Conservation (phyloP, 768 basidiomycete genomes). For the Suillus americanus region DNA sequence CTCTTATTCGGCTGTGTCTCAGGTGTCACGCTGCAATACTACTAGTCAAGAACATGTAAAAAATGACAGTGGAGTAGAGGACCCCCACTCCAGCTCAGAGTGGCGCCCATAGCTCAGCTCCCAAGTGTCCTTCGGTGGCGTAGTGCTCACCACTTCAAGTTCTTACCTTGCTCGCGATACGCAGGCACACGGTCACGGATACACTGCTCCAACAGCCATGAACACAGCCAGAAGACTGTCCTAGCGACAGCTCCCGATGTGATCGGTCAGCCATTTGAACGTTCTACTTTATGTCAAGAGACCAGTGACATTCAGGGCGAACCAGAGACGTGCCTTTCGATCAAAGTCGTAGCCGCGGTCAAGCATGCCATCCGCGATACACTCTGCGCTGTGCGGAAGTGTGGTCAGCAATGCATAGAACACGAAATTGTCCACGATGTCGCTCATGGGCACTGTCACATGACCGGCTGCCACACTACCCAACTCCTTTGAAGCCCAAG, state of each 20-base stretch:
- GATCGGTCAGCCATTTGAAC: conserved; percentile 47
- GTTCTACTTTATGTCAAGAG: conserved; percentile 31
- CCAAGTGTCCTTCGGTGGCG: too few species aligned
- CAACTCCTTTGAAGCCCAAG: background rate
- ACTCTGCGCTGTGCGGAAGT: conserved; percentile 43
- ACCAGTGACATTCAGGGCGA: background rate
- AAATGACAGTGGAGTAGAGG: background rate
- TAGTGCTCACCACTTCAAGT: too few species aligned
- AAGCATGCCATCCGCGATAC: conserved; percentile 55
- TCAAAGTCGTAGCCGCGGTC: conserved; percentile 51
- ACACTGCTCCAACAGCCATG: background rate
- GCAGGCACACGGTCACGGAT: too few species aligned
- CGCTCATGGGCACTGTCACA: background rate
- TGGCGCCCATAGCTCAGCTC: too few species aligned
- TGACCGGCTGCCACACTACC: background rate
- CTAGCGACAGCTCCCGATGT: conserved; percentile 47
- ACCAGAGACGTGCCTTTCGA: conserved; percentile 38
- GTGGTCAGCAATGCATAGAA: conserved; percentile 5
- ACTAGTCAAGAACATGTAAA: conserved; percentile 12
- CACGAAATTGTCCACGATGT: background rate
- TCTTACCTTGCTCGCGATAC: too few species aligned
- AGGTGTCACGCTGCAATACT: too few species aligned
- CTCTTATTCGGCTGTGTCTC: too few species aligned
- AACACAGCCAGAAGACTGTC: conserved; percentile 37
- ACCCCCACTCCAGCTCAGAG: too few species aligned